These are phyloP conservation scores for Apiospora hydei DNA, from an alignment of 2,329 filamentous ascomycete genomes.

Conservation along the genomic window DNA sequence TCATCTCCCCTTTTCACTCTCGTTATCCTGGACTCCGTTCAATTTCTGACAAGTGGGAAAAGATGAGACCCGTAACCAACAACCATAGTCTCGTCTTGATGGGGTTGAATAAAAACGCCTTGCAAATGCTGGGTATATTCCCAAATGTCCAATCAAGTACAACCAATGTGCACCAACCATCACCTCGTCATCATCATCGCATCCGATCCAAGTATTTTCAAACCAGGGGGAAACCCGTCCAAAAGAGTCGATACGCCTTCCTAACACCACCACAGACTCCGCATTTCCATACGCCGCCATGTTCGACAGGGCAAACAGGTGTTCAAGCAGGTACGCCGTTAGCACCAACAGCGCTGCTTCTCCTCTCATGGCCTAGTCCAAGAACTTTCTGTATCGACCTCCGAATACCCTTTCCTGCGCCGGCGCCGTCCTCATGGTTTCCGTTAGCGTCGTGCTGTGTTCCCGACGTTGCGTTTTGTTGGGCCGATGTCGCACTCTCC, in stretches of 20 bases:
- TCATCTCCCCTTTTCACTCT: not conserved
- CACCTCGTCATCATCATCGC: slow-evolving; percentile 9
- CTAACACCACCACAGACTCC: slow-evolving; percentile 24
- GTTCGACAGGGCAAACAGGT: not conserved
- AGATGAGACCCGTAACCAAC: not conserved
- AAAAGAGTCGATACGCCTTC: not conserved
- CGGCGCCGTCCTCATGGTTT: slow-evolving; percentile 26
- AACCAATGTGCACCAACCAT: slow-evolving; percentile 7
- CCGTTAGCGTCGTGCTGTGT: slow-evolving; percentile 24
- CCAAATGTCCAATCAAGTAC: slow-evolving; percentile 12
- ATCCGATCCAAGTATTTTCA: not conserved
- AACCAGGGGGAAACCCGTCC: not conserved
- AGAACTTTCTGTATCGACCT: slow-evolving; percentile 46
- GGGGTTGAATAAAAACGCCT: slow-evolving; percentile 3
- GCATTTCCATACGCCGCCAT: not conserved
- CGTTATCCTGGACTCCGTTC: not conserved
- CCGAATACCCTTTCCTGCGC: slow-evolving; percentile 39
- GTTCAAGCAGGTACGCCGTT: slow-evolving; percentile 25
- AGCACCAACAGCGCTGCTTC: slow-evolving; percentile 29
- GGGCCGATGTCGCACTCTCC: slow-evolving; percentile 37
- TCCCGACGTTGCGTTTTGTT: slow-evolving; percentile 21
- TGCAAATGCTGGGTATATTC: slow-evolving; percentile 20
- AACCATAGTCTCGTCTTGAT: not conserved
- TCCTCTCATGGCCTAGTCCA: slow-evolving; percentile 41
- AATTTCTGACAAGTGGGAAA: not conserved